Base-by-base conservation (phyloP, 129 eudicot species). In the Artemisia annua region DNA sequence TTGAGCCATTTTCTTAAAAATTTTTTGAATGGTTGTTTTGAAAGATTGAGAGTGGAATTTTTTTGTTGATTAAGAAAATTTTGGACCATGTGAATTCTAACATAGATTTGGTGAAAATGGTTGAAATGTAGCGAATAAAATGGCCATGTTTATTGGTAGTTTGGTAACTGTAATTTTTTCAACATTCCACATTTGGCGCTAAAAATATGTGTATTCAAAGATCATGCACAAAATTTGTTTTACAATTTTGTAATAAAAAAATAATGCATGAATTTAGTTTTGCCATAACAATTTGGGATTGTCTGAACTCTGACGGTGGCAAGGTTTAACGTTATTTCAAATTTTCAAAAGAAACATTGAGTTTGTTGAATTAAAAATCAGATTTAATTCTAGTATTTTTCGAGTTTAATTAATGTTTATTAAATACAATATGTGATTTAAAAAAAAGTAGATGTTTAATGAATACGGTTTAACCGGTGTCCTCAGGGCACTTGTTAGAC, bases 1-100 rank as follows among this genome's bases (percentile, higher is more conserved):
- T 50, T 85, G 88, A 11, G 94, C 89, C 97, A 90, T 90, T 81
- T 78, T 76, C 56, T 53, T 55, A 12, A 51, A 51, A n/a, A 52
- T 14, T 1, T 49, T 56, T 4, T 28, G 19, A n/a, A 16, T 39
- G 13, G 67, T 35, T 72, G 15, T 79, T 69, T 60, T 51, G 58
- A 30, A 57, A 62, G 46, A 39, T 39, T 39, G 46, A 39, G 46
- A 69, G 66, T 15, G 75, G 71, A 59, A 63, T 61, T 58, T 59
- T 63, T 72, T 55, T 61, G 56, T 57, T 52, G 3, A 12, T 60
- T 17, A 22, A 66, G 59, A 39, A 65, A 58, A 46, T 39, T 58
- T 62, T 70, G 76, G 76, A 77, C 66, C 70, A 28, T 61, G 65
- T 70, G 76, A 44, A 69, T 76, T 76, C 63, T 39, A 48, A 60